phyloP scores from a whole-genome alignment of 495 filamentous ascomycete species.

The Daldinia concentrica region DNA sequence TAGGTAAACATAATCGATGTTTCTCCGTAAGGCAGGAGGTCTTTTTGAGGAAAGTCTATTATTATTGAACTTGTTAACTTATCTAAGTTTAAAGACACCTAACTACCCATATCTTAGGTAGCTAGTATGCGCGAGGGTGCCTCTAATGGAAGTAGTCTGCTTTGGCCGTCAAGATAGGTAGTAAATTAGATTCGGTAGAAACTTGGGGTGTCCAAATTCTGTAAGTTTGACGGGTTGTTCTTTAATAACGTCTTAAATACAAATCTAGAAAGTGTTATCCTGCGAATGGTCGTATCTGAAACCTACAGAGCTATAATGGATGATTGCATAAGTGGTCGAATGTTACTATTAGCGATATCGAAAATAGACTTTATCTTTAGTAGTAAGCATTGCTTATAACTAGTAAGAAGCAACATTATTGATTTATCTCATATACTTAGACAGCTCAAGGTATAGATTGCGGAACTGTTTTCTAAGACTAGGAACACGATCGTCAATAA shows the following conservation, averaged over 20 bases:
- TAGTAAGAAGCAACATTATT: background rate
- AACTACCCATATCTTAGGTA: too few relatives aligned
- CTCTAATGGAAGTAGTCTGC: too few relatives aligned
- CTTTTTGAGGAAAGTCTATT: background rate
- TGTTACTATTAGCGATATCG: background rate
- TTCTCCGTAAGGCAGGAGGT: background rate
- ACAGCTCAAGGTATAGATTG: background rate
- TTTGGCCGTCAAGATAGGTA: too few relatives aligned
- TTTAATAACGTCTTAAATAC: background rate
- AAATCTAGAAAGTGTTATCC: background rate
- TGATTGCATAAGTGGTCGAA: background rate
- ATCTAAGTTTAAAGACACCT: background rate
- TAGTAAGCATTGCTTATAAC: background rate
- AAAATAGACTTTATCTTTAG: background rate
- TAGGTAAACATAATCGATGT: background rate
- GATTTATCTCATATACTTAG: too few relatives aligned
- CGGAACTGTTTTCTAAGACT: background rate
- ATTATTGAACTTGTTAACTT: background rate
- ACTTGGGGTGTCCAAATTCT: too few relatives aligned
- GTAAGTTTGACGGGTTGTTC: too few relatives aligned
- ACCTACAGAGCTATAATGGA: background rate
- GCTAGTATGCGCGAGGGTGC: too few relatives aligned
- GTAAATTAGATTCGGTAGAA: too few relatives aligned
- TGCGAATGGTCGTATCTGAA: background rate
- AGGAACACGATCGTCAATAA: background rate